Conservation (phyloP, 179 eudicot species). For the Patellifolia procumbens region DNA sequence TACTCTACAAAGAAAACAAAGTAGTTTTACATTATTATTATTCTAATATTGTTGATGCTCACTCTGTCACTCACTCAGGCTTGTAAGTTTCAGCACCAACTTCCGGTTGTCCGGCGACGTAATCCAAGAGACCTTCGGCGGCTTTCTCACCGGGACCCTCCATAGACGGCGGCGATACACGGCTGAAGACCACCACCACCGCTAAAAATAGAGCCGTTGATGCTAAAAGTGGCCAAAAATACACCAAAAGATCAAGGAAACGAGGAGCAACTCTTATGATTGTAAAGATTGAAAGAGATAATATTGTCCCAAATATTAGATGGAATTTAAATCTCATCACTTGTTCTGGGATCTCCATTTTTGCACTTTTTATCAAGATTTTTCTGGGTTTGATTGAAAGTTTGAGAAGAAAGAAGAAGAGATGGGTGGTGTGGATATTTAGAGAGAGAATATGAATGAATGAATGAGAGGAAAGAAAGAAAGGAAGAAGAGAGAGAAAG, state of each 20-base stretch:
- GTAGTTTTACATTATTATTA: constrained; percentile 2
- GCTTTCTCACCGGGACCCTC: constrained; percentile 55
- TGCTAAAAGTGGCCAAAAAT: constrained; percentile 63
- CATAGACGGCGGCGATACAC: constrained; percentile 47
- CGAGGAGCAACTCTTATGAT: constrained; percentile 43
- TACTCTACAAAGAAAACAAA: constrained; percentile 18
- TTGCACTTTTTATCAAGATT: background rate
- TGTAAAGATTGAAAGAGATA: constrained; percentile 23
- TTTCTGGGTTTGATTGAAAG: background rate
- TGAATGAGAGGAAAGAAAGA: constrained; percentile 30
- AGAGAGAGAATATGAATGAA: constrained; percentile 16
- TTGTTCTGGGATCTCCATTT: constrained; percentile 53
- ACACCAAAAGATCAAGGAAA: constrained; percentile 47
- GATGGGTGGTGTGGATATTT: constrained; percentile 9
- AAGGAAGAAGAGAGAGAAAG: constrained; percentile 17
- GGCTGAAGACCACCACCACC: constrained; percentile 53
- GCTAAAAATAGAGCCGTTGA: constrained; percentile 70
- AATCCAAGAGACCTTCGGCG: constrained; percentile 63
- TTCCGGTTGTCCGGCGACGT: constrained; percentile 52
- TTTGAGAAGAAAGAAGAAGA: background rate
- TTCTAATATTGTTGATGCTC: too few species aligned
- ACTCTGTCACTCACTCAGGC: constrained; percentile 7
- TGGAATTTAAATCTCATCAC: constrained; percentile 49
- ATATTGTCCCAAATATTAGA: constrained; percentile 32
- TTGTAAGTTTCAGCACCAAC: constrained; percentile 14